phyloP scores from a whole-genome alignment of 176 grass and related monocot species.

The Raddia guianensis region DNA sequence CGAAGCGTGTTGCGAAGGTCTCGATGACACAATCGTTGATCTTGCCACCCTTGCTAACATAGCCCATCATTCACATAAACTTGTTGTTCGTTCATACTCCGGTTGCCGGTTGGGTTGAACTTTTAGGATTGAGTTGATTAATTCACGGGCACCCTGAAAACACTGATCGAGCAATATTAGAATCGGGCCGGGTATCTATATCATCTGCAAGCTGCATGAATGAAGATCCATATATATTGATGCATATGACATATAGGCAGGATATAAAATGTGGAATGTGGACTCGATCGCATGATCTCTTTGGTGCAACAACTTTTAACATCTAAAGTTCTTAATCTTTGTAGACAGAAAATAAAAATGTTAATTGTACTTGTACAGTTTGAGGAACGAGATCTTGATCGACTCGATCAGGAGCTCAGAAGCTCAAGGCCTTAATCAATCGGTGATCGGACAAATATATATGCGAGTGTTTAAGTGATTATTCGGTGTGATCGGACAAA shows the following conservation, averaged over 20 bases:
- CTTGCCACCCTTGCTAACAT: too few species aligned
- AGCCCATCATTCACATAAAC: not conserved
- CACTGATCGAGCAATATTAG: not conserved
- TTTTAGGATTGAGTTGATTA: not conserved
- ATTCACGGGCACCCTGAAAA: not conserved
- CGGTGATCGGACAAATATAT: not conserved
- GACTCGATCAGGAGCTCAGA: not conserved
- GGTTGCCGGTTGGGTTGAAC: not conserved
- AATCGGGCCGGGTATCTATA: not conserved
- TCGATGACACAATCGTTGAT: too few species aligned
- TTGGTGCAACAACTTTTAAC: not conserved
- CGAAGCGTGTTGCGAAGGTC: too few species aligned
- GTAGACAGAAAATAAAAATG: not conserved
- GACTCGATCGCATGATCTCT: not conserved
- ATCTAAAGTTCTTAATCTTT: not conserved
- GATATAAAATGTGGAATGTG: not conserved
- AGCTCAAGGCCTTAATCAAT: not conserved
- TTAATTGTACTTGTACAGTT: not conserved
- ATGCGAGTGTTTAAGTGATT: not conserved
- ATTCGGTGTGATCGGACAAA: not conserved
- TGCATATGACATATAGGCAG: not conserved
- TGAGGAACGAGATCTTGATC: not conserved
- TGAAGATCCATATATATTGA: not conserved
- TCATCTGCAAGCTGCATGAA: not conserved
- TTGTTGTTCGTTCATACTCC: not conserved